Conservation (phyloP, 2,329 filamentous ascomycete species). For the Zalaria sp. region DNA sequence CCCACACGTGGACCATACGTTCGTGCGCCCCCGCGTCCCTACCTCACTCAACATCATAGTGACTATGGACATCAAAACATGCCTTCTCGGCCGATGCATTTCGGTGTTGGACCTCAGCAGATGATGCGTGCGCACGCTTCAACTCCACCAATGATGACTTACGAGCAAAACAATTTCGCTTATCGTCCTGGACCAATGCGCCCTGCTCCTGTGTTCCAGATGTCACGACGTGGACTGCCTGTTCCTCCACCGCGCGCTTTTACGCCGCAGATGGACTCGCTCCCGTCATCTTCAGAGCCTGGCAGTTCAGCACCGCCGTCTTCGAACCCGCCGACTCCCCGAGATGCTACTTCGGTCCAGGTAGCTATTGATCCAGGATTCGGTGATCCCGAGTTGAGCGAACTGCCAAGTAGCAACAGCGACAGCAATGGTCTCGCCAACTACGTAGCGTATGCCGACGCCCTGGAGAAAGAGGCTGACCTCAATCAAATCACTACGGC, state of each 20-base stretch:
- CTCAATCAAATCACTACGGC: constrained; percentile 11
- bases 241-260: constrained; percentile 15
- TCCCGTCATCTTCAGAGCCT: constrained; percentile 28
- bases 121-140: constrained; percentile 3
- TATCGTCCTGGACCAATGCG: constrained; percentile 14
- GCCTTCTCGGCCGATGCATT: constrained; percentile 3
- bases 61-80: constrained; percentile 13
- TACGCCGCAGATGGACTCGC: constrained; percentile 22
- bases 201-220: constrained; percentile 8
- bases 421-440: constrained; percentile 19
- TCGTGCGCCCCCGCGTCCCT: constrained; percentile 11
- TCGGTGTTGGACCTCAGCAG: too few species aligned
- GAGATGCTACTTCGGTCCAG: constrained; percentile 21
- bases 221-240: constrained; percentile 8
- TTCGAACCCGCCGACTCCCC: constrained; percentile 26
- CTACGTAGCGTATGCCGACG: constrained; percentile 21
- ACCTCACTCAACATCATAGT: constrained; percentile 11
- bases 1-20: constrained; percentile 5
- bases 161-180: constrained; percentile 13
- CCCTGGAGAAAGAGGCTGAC: constrained; percentile 16
- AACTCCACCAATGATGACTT: constrained; percentile 11
- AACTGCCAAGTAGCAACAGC: constrained; percentile 19
- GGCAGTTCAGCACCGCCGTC: constrained; percentile 24
- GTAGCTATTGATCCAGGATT: constrained; percentile 17
- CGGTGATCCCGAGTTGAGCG: constrained; percentile 9